These are phyloP conservation scores for Glonium stellatum DNA, from an alignment of 495 filamentous ascomycete genomes.

Conservation along the genomic window DNA sequence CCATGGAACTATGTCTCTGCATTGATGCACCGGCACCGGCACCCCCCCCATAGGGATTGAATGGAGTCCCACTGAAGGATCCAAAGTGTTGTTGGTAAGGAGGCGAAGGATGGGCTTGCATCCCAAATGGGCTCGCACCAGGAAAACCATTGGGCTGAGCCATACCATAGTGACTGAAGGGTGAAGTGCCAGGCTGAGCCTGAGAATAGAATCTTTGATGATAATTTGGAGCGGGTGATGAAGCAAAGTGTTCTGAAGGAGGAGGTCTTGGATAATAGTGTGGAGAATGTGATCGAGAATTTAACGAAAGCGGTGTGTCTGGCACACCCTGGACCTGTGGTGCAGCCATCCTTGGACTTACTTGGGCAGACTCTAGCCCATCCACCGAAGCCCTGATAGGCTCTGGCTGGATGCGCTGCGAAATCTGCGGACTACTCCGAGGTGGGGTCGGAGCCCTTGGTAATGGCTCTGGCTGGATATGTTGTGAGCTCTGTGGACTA, in stretches of 20 bases:
- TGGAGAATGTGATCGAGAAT: constrained; percentile 7
- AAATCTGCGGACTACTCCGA: background rate
- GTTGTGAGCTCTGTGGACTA: no score
- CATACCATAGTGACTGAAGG: constrained; percentile 22
- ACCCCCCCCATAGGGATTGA: constrained; percentile 11
- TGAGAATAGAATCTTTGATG: constrained; percentile 20
- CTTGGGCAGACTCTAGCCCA: background rate
- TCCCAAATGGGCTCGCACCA: constrained; percentile 10
- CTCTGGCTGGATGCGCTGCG: background rate
- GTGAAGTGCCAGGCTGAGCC: constrained; percentile 17
- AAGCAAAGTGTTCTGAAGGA: constrained; percentile 21
- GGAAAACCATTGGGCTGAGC: constrained; percentile 18
- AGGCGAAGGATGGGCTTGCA: constrained; percentile 18
- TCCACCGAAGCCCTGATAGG: background rate
- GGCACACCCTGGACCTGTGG: background rate
- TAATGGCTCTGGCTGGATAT: background rate
- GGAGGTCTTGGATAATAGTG: constrained; percentile 17
- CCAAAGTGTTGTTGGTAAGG: constrained; percentile 23
- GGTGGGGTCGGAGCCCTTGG: constrained; percentile 2
- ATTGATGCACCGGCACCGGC: constrained; percentile 8
- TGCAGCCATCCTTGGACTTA: no score
- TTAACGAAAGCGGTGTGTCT: background rate
- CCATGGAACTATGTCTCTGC: constrained; percentile 25
- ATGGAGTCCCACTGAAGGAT: constrained; percentile 14
- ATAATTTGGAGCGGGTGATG: constrained; percentile 19